Conservation (phyloP, 2,329 filamentous ascomycete species). For the Claviceps digitariae region DNA sequence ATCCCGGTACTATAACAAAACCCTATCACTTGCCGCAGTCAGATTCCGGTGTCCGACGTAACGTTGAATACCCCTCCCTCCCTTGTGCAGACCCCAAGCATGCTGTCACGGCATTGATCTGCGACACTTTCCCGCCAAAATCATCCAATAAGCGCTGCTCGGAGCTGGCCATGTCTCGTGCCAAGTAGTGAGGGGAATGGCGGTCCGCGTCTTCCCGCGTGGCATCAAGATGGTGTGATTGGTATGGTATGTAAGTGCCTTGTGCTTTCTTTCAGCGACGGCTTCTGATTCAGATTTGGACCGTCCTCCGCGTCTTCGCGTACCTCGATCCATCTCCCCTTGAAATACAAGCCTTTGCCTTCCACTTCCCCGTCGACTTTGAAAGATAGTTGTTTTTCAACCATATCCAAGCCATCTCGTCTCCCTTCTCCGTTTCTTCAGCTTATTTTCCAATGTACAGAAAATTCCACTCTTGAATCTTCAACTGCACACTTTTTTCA, state of each 20-base stretch:
- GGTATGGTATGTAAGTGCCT: background rate
- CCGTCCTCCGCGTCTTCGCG: background rate
- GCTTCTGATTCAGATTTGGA: background rate
- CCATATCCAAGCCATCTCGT: background rate
- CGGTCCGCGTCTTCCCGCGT: too few relatives aligned
- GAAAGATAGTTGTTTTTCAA: background rate
- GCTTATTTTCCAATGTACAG: background rate
- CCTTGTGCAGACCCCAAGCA: too few relatives aligned
- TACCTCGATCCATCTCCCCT: background rate
- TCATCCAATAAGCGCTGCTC: background rate
- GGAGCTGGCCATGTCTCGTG: background rate
- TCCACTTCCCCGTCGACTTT: background rate
- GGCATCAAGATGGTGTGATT: background rate
- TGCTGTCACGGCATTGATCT: too few relatives aligned
- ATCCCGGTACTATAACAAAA: too few relatives aligned
- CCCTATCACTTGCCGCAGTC: too few relatives aligned
- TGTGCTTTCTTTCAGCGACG: background rate
- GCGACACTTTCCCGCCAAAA: too few relatives aligned
- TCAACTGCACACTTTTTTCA: too few relatives aligned
- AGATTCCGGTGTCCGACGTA: too few relatives aligned
- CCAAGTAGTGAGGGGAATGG: too few relatives aligned
- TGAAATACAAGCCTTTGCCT: background rate
- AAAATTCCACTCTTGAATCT: background rate
- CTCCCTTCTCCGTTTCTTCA: background rate
- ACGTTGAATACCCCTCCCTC: too few relatives aligned